These are phyloP conservation scores for Chlorophyllum brunneum DNA, from an alignment of 768 basidiomycete species.

Conservation along the genomic window DNA sequence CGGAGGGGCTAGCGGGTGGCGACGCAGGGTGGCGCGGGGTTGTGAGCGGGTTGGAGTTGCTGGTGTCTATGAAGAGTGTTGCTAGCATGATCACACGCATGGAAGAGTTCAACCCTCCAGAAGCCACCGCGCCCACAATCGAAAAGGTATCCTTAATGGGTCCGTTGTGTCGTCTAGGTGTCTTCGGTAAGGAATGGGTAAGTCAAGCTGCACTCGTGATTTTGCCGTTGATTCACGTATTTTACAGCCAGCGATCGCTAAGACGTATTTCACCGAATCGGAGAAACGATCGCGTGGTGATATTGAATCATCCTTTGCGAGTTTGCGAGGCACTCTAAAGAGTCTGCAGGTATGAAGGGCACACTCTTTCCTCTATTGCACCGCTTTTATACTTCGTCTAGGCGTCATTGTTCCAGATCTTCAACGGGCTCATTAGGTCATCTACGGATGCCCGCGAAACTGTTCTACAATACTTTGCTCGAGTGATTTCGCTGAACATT, in stretches of 20 bases:
- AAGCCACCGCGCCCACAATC: conserved; percentile 56
- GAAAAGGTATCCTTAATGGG: conserved; percentile 74
- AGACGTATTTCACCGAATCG: conserved; percentile 82
- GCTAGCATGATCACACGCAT: conserved; percentile 77
- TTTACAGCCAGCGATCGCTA: conserved; percentile 66
- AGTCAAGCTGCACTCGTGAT: conserved; percentile 19
- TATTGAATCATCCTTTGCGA: conserved; percentile 78
- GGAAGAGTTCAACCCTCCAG: conserved; percentile 66
- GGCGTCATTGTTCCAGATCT: conserved; percentile 77
- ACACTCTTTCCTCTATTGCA: background rate
- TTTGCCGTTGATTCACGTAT: conserved; percentile 12
- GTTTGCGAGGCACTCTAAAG: conserved; percentile 82
- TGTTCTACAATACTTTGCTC: conserved; percentile 78
- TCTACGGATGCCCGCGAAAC: conserved; percentile 76
- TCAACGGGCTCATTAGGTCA: conserved; percentile 84
- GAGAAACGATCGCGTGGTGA: conserved; percentile 71
- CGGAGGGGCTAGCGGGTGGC: conserved; percentile 67
- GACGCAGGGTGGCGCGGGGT: conserved; percentile 87
- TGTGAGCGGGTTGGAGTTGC: conserved; percentile 72
- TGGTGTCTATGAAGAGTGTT: conserved; percentile 79
- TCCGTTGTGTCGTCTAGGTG: conserved; percentile 76
- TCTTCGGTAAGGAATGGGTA: conserved; percentile 91
- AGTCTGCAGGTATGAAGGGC: conserved; percentile 63
- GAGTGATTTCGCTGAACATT: conserved; percentile 68
- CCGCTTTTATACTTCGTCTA: conserved; percentile 16